Conservation (phyloP, 106 monocot species). For the Allium cepa region DNA sequence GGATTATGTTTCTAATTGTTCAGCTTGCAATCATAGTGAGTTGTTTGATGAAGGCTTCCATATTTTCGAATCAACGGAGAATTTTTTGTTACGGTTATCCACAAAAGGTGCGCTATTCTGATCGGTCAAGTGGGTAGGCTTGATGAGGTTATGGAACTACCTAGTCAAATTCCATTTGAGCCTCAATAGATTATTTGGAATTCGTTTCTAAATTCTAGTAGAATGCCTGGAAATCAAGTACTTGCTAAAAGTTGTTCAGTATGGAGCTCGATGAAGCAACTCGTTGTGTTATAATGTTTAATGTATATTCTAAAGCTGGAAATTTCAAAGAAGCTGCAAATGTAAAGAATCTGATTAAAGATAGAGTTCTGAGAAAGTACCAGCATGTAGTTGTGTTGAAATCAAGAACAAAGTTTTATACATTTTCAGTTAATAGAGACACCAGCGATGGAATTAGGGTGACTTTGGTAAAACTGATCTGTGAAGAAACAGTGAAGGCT, state of each 20-base stretch:
- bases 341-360: constrained; percentile 68
- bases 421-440: constrained; percentile 46
- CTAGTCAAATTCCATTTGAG: constrained; percentile 49
- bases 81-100: constrained; percentile 27
- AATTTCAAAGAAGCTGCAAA: constrained; percentile 61
- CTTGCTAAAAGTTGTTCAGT: constrained; percentile 51
- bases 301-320: constrained; percentile 61
- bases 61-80: constrained; percentile 49
- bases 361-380: constrained; percentile 64
- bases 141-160: constrained; percentile 36
- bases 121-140: constrained; percentile 63
- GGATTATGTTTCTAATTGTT: constrained; percentile 52
- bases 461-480: constrained; percentile 19
- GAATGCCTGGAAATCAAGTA: constrained; percentile 58
- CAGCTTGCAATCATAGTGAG: constrained; percentile 79
- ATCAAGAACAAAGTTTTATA: constrained; percentile 36
- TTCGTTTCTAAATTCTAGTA: constrained; percentile 73
- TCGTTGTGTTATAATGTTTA: constrained; percentile 73
- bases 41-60: constrained; percentile 57
- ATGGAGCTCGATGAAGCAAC: constrained; percentile 61
- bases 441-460: constrained; percentile 24
- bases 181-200: constrained; percentile 76
- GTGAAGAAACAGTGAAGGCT: constrained; percentile 38
- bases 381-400: constrained; percentile 82
- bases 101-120: constrained; percentile 63